Conservation (phyloP, 805 yeast genomes). For the Sporopachydermia lactativora region DNA sequence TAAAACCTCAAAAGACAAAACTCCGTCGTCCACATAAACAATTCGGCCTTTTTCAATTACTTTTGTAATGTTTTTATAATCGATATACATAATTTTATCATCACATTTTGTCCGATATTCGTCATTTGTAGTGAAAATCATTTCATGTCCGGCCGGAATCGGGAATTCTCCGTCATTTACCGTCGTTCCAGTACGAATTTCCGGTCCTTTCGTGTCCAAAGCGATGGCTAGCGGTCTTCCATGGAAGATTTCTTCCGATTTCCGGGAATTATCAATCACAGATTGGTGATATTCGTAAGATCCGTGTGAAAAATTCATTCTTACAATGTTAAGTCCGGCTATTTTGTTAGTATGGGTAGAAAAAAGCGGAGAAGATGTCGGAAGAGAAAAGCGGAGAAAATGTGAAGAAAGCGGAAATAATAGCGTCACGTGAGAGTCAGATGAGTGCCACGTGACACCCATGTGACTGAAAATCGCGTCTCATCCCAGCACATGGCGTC, state of each 20-base stretch:
- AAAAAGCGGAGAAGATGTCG: not conserved
- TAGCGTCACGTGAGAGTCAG: too few species aligned
- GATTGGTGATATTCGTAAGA: slow-evolving; percentile 80
- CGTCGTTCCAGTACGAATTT: slow-evolving; percentile 97
- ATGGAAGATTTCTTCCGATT: slow-evolving; percentile 65
- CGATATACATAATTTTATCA: slow-evolving; percentile 75
- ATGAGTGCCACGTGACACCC: too few species aligned
- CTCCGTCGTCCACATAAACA: slow-evolving; percentile 86
- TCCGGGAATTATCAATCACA: slow-evolving; percentile 74
- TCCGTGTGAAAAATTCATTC: slow-evolving; percentile 90
- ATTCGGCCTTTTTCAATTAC: slow-evolving; percentile 79
- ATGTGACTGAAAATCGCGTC: too few species aligned
- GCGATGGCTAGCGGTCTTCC: slow-evolving; percentile 87
- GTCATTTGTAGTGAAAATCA: slow-evolving; percentile 88
- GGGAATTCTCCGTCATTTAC: slow-evolving; percentile 66
- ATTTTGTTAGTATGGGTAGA: slow-evolving; percentile 1
- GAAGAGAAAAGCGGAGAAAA: too few species aligned
- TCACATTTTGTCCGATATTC: slow-evolving; percentile 57
- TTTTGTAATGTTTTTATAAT: slow-evolving; percentile 92
- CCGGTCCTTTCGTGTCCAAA: slow-evolving; percentile 86
- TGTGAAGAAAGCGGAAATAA: too few species aligned
- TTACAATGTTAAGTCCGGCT: slow-evolving; percentile 79
- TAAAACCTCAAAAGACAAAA: slow-evolving; percentile 67
- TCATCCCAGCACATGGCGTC: too few species aligned
- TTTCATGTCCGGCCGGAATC: slow-evolving; percentile 72